Conservation (phyloP, 1,284 basidiomycete species). For the Ceratorhiza oryzae-sativae region DNA sequence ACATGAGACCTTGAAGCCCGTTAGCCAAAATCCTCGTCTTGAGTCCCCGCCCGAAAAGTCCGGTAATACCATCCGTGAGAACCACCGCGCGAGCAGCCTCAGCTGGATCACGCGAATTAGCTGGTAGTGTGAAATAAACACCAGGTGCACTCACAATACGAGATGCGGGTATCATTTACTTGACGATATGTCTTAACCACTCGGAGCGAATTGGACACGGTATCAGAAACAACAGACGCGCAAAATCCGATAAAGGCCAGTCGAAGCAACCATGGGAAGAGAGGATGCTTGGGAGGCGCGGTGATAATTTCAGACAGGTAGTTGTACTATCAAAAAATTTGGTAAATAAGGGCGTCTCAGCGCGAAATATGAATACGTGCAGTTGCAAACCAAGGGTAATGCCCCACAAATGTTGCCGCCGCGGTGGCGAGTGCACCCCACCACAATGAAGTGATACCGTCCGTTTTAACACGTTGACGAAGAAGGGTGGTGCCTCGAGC, state of each 20-base stretch:
- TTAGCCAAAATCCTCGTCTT: conserved; percentile 85
- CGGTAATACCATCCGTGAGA: conserved; percentile 66
- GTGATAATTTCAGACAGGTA: conserved; percentile 72
- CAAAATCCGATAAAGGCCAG: conserved; percentile 88
- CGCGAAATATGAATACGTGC: conserved; percentile 40
- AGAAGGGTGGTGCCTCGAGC: conserved; percentile 70
- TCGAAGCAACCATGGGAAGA: conserved; percentile 67
- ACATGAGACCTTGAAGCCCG: conserved; percentile 85
- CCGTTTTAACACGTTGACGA: conserved; percentile 68
- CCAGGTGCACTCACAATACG: conserved; percentile 59
- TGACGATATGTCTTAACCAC: conserved; percentile 93
- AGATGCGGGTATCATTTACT: conserved; percentile 78
- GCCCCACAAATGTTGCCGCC: conserved; percentile 89
- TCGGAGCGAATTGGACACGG: conserved; percentile 83
- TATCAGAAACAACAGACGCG: conserved; percentile 82
- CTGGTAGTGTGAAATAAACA: not conserved
- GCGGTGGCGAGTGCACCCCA: conserved; percentile 88
- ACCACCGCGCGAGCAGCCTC: conserved; percentile 73
- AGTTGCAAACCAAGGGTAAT: conserved; percentile 66
- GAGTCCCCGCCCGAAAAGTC: conserved; percentile 80
- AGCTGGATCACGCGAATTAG: conserved; percentile 42
- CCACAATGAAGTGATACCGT: conserved; percentile 82
- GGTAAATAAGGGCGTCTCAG: not conserved
- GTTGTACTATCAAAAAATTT: conserved; percentile 65
- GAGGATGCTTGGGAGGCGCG: conserved; percentile 53